Conservation (phyloP, 192 early-diverging fungal genomes). For the Backusella liffmaniae region DNA sequence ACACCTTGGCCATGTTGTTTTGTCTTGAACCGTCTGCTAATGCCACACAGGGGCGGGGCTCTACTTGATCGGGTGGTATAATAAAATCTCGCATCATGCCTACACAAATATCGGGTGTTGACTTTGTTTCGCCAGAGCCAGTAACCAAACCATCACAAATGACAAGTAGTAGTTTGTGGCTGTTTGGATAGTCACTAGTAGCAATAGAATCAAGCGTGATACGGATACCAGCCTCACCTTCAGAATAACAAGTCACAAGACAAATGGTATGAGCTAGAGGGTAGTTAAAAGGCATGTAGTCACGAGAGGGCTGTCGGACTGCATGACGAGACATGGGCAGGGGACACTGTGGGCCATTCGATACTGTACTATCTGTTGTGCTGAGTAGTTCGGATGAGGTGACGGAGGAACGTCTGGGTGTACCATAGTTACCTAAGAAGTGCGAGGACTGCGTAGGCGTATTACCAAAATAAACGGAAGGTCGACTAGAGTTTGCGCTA, state of each 20-base stretch:
- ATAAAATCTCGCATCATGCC: slow-evolving; percentile 73
- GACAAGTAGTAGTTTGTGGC: slow-evolving; percentile 83
- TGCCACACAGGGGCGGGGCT: slow-evolving; percentile 73
- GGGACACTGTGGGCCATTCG: slow-evolving; percentile 12
- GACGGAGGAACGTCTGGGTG: slow-evolving; percentile 15
- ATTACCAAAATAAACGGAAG: background rate
- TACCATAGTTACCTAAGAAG: background rate
- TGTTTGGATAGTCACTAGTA: slow-evolving; percentile 77
- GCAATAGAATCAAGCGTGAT: slow-evolving; percentile 88
- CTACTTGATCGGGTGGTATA: slow-evolving; percentile 49
- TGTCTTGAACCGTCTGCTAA: slow-evolving; percentile 89
- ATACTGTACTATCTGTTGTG: background rate
- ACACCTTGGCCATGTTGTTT: slow-evolving; percentile 92
- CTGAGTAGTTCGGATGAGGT: slow-evolving; percentile 9
- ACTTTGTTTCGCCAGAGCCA: slow-evolving; percentile 69
- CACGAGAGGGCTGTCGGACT: slow-evolving; percentile 38
- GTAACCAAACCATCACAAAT: slow-evolving; percentile 91
- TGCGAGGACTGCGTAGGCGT: background rate
- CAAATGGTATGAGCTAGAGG: slow-evolving; percentile 61
- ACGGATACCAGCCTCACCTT: slow-evolving; percentile 75
- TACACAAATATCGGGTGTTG: slow-evolving; percentile 77
- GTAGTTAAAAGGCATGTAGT: slow-evolving; percentile 53
- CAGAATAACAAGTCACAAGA: slow-evolving; percentile 91
- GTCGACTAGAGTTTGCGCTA: background rate
- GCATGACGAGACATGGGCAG: slow-evolving; percentile 39